Evolutionary conservation across 75 land plant genomes (phyloP).

Genomic region (Pinus taeda): DNA sequence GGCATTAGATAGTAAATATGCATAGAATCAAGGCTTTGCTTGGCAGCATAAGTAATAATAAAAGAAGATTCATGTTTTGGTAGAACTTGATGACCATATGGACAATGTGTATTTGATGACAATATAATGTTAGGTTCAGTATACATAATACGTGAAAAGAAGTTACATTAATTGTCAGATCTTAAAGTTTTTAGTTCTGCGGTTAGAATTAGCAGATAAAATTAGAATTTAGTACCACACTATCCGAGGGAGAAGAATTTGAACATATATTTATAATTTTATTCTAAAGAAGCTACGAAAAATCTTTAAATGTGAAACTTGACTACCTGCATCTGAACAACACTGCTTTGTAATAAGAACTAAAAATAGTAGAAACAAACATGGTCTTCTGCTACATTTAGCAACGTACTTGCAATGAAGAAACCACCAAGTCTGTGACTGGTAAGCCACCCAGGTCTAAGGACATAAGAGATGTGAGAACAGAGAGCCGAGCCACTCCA

Average conservation of each 20-base stretch:
- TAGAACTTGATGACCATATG: too few species aligned
- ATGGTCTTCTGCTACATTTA: background rate
- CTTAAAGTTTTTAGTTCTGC: background rate
- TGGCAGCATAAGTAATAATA: too few species aligned
- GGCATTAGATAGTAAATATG: too few species aligned
- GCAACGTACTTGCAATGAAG: conserved; percentile 62
- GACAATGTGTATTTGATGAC: too few species aligned
- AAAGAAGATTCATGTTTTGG: too few species aligned
- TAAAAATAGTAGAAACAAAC: conserved; percentile 2
- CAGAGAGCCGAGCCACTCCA: conserved; percentile 50
- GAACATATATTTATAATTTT: too few species aligned
- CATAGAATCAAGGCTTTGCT: too few species aligned
- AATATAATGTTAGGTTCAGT: background rate
- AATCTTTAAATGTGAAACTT: background rate
- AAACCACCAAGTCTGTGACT: conserved; percentile 64
- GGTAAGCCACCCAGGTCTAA: conserved; percentile 92
- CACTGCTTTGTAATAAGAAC: background rate
- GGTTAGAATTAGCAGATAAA: background rate
- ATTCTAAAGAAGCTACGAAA: background rate
- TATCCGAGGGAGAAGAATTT: too few species aligned
- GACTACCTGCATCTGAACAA: background rate
- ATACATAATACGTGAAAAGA: background rate
- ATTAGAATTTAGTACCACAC: too few species aligned
- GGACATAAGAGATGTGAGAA: conserved; percentile 41
- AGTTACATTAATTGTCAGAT: background rate